Conservation (phyloP, 768 basidiomycete genomes). For the Russula abietina region DNA sequence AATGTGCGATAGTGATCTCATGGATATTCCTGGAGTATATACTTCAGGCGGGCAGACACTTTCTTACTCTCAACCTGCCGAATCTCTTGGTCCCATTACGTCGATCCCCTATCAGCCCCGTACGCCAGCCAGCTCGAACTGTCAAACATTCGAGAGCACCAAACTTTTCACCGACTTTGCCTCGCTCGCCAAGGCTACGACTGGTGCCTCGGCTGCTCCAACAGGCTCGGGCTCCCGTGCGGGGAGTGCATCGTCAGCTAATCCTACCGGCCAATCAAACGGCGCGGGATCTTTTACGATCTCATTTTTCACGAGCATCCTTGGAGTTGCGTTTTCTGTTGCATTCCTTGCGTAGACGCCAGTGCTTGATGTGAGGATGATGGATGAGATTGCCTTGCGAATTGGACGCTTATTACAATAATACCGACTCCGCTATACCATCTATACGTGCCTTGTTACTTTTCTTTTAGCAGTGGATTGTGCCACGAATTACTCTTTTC, state of each 20-base stretch:
- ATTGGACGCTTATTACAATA: constrained; percentile 5
- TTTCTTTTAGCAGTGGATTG: background rate
- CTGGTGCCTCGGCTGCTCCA: background rate
- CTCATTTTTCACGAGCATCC: constrained; percentile 14
- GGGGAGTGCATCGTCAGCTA: background rate
- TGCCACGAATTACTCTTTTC: background rate
- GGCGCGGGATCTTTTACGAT: constrained; percentile 15
- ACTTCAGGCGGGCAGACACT: constrained; percentile 35
- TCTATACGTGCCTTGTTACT: background rate
- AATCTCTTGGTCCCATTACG: constrained; percentile 41
- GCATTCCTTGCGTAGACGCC: constrained; percentile 13
- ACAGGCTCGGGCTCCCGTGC: background rate
- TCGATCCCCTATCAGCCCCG: constrained; percentile 40
- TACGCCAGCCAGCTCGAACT: constrained; percentile 41
- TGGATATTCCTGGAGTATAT: constrained; percentile 53
- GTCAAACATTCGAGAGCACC: constrained; percentile 35
- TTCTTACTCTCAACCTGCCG: constrained; percentile 45
- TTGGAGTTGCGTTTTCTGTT: constrained; percentile 19
- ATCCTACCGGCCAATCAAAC: constrained; percentile 7
- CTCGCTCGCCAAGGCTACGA: background rate
- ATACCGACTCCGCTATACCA: constrained; percentile 6
- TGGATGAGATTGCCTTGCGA: background rate
- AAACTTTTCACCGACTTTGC: constrained; percentile 33
- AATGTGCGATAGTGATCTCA: constrained; percentile 60
- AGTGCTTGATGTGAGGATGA: background rate